phyloP scores from a whole-genome alignment of 306 rosid genomes.

The Hippophae gyantsensis region DNA sequence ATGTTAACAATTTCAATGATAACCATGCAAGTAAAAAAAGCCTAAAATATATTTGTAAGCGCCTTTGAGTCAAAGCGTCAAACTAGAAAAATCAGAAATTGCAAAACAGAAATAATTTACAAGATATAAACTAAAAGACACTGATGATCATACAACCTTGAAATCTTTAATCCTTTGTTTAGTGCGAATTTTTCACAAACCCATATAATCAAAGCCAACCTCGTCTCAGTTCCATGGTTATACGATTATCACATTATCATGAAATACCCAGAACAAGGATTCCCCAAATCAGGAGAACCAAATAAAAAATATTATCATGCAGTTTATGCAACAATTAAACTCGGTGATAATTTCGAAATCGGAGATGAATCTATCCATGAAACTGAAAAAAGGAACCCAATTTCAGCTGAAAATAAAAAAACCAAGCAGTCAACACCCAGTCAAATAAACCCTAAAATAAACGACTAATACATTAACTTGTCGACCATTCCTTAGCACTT shows the following conservation, averaged over 20 bases:
- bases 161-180: constrained; percentile 6
- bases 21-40: no score
- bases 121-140: neutral
- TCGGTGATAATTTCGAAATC: neutral
- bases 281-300: neutral
- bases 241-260: no score
- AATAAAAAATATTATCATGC: neutral
- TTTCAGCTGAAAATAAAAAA: constrained; percentile 1
- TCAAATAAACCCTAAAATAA: constrained; percentile 10
- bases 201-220: neutral
- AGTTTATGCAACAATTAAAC: no score
- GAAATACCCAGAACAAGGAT: no score
- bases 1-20: no score
- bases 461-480: constrained; percentile 28
- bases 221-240: neutral
- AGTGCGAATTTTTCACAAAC: neutral
- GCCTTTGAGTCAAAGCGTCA: no score
- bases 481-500: constrained; percentile 30
- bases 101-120: no score
- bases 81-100: neutral
- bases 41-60: no score
- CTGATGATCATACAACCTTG: constrained; percentile 6
- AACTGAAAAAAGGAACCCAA: constrained; percentile 1
- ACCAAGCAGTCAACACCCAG: neutral
- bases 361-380: neutral